A percentile compares a stretch with the other conserved stretches of the same genome.
These are phyloP conservation scores for Ascosphaera acerosa DNA, from an alignment of 2,329 filamentous ascomycete species.

Conservation along the genomic window DNA sequence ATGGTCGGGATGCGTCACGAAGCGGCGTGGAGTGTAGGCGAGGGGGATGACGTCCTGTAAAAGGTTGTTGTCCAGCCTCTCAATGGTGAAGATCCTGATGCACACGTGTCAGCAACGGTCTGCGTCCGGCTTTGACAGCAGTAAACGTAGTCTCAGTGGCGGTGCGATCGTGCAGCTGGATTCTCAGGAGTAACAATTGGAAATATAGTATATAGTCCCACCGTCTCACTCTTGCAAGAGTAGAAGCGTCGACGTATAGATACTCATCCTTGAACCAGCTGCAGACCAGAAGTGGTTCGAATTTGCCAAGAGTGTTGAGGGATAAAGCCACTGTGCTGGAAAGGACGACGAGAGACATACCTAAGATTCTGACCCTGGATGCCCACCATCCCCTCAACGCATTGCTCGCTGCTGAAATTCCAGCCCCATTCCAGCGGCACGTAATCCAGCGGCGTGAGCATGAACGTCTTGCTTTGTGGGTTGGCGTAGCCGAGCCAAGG, in stretches of 20 bases:
- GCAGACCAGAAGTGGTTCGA: slow-evolving; percentile 5
- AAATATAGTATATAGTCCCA: slow-evolving; percentile 18
- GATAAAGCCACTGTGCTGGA: slow-evolving; percentile 10
- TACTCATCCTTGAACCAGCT: slow-evolving; percentile 22
- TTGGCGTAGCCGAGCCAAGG: slow-evolving; percentile 95
- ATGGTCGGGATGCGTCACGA: slow-evolving; percentile 67
- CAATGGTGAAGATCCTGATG: slow-evolving; percentile 70
- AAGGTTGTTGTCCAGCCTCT: slow-evolving; percentile 62
- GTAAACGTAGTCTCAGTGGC: too few relatives aligned
- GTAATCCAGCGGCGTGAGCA: slow-evolving; percentile 79
- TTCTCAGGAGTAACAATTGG: slow-evolving; percentile 98
- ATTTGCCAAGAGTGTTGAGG: slow-evolving; percentile 5
- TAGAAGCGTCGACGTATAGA: slow-evolving; percentile 12
- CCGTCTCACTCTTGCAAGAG: neutral
- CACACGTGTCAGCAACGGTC: too few relatives aligned
- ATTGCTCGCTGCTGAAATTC: slow-evolving; percentile 92
- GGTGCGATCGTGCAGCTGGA: too few relatives aligned
- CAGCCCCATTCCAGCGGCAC: slow-evolving; percentile 75
- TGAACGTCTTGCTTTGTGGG: slow-evolving; percentile 61
- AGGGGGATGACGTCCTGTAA: slow-evolving; percentile 69
- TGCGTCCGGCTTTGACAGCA: too few relatives aligned
- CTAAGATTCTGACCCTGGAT: slow-evolving; percentile 71
- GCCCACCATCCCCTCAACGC: slow-evolving; percentile 77
- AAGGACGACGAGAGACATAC: too few relatives aligned
- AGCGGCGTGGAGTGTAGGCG: slow-evolving; percentile 68